Percentiles rank a stretch among this genome's conserved stretches.
Evolutionary conservation across 176 grass and related monocot species (phyloP).

Genomic region (Zea luxurians): DNA sequence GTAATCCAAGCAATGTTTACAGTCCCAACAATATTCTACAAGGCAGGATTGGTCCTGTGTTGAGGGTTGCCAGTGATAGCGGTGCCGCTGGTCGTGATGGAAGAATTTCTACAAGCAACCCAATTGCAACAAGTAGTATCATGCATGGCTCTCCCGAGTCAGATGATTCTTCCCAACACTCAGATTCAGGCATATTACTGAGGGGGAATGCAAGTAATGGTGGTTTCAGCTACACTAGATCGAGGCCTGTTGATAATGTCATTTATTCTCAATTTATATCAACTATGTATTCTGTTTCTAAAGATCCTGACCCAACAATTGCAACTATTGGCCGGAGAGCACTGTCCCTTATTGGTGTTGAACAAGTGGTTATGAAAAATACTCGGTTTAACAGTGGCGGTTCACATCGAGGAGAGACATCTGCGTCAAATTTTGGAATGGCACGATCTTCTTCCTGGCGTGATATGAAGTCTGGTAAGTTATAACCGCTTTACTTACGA

Average conservation of each 20-base stretch:
- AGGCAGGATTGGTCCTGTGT: slow-evolving; percentile 69
- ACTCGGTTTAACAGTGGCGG: slow-evolving; percentile 65
- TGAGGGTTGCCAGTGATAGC: slow-evolving; percentile 81
- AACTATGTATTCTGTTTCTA: slow-evolving; percentile 75
- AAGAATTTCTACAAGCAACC: slow-evolving; percentile 74
- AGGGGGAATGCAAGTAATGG: slow-evolving; percentile 80
- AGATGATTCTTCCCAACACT: slow-evolving; percentile 93
- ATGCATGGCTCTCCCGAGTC: slow-evolving; percentile 89
- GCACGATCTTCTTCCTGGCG: slow-evolving; percentile 93
- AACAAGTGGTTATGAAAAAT: slow-evolving; percentile 77
- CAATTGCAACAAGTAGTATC: slow-evolving; percentile 56
- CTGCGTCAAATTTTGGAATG: slow-evolving; percentile 69
- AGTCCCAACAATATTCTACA: slow-evolving; percentile 55
- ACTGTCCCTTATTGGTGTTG: slow-evolving; percentile 79
- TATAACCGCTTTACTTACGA: neutral
- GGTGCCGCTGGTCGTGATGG: slow-evolving; percentile 57
- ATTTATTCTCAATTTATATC: slow-evolving; percentile 85
- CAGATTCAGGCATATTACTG: slow-evolving; percentile 79
- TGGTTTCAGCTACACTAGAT: slow-evolving; percentile 57
- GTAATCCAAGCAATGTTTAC: slow-evolving; percentile 52
- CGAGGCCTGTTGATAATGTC: slow-evolving; percentile 57
- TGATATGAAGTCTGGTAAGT: slow-evolving; percentile 91
- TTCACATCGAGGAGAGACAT: slow-evolving; percentile 60
- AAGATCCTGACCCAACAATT: slow-evolving; percentile 86
- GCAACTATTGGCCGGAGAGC: slow-evolving; percentile 63